Percentiles rank a stretch among this genome's conserved stretches.
Evolutionary conservation across 306 rosid genomes (phyloP).

Genomic region (Vigna mungo): DNA sequence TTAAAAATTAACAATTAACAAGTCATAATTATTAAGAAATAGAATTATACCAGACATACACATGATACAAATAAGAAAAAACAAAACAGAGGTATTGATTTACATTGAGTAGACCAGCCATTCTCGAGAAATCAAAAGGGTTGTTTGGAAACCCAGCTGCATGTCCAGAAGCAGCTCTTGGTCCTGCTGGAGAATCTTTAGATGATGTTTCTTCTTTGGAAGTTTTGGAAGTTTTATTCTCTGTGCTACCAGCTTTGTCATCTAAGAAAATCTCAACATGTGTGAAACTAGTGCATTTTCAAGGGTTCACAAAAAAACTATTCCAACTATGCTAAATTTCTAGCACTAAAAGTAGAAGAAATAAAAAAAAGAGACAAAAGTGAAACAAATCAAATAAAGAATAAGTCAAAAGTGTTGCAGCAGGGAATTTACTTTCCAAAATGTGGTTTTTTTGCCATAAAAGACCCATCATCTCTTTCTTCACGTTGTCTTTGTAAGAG

Average conservation of each 20-base stretch:
- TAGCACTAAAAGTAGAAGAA: not conserved
- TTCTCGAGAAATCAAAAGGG: constrained; percentile 96
- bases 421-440: constrained; percentile 81
- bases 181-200: constrained; percentile 55
- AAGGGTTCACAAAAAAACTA: constrained; percentile 24
- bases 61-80: constrained; percentile 7
- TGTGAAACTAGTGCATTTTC: constrained; percentile 32
- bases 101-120: constrained; percentile 97
- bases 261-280: constrained; percentile 52
- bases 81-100: not conserved
- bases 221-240: constrained; percentile 55
- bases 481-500: constrained; percentile 47
- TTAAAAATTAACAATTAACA: constrained; percentile 25
- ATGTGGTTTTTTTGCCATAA: constrained; percentile 51
- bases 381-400: not conserved
- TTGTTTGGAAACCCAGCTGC: constrained; percentile 64
- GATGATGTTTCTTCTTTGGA: constrained; percentile 65
- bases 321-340: no score
- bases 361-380: not conserved
- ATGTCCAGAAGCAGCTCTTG: constrained; percentile 57
- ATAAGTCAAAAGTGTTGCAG: constrained; percentile 68
- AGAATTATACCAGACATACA: not conserved
- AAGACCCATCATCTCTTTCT: constrained; percentile 64
- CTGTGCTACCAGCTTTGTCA: constrained; percentile 64
- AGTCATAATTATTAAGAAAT: not conserved